A percentile compares a stretch with the other conserved stretches of the same genome.
Evolutionary conservation across 2,329 filamentous ascomycete species (phyloP).

Genomic region (Chaetomium olivaceum): DNA sequence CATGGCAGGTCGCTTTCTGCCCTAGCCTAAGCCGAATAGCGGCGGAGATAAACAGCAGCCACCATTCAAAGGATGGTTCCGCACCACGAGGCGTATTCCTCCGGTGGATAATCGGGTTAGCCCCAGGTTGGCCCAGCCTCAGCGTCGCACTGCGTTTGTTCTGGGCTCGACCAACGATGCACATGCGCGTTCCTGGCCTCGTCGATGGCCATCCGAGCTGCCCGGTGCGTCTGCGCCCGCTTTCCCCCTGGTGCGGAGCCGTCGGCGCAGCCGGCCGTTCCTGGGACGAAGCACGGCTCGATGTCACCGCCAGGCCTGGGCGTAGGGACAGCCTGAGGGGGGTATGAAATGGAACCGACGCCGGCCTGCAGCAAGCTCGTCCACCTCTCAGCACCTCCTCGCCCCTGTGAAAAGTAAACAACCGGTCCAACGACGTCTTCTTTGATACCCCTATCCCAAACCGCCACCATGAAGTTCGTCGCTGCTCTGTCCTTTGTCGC

Average conservation of each 20-base stretch:
- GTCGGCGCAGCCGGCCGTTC: not conserved
- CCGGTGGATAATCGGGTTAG: slow-evolving; percentile 18
- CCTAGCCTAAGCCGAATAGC: not conserved
- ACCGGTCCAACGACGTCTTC: not conserved
- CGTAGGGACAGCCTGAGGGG: not conserved
- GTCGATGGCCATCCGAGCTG: slow-evolving; percentile 9
- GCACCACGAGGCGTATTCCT: slow-evolving; percentile 8
- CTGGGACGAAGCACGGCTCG: not conserved
- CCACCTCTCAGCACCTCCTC: not conserved
- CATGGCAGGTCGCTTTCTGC: not conserved
- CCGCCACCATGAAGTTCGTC: slow-evolving; percentile 46
- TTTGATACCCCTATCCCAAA: not conserved
- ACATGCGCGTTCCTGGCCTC: slow-evolving; percentile 12
- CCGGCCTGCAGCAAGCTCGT: not conserved
- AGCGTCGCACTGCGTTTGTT: slow-evolving; percentile 4
- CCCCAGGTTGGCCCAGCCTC: not conserved
- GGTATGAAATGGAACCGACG: slow-evolving; percentile 1
- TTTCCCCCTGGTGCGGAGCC: not conserved
- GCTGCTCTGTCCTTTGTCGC: slow-evolving; percentile 42
- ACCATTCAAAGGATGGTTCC: slow-evolving; percentile 5
- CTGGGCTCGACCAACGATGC: slow-evolving; percentile 8
- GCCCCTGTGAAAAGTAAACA: not conserved
- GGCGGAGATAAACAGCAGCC: not conserved
- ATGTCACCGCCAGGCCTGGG: slow-evolving; percentile 1
- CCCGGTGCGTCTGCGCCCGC: not conserved